Conservation (phyloP, 306 rosid genomes). For the Hippophae tibetana region DNA sequence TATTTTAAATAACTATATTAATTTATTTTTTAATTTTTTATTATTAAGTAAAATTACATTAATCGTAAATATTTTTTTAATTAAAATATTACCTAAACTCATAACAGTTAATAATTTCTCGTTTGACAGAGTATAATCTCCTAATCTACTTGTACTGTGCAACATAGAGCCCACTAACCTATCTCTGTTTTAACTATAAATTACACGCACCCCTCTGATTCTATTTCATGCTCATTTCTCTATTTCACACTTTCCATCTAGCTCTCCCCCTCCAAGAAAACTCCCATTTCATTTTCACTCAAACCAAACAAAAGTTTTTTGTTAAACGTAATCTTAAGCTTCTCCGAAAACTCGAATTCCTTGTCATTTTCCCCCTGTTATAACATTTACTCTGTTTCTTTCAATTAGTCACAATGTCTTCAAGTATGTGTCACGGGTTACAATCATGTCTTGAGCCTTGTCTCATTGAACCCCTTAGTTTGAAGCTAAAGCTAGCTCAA, state of each 20-base stretch:
- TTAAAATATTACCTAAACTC: too few species aligned
- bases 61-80: too few species aligned
- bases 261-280: background rate
- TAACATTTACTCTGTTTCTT: slow-evolving; percentile 16
- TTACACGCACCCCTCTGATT: slow-evolving; percentile 20
- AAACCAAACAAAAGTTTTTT: slow-evolving; percentile 10
- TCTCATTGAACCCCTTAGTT: slow-evolving; percentile 27
- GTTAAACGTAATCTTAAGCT: slow-evolving; percentile 1
- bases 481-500: slow-evolving; percentile 15
- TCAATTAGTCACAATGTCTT: background rate
- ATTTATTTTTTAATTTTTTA: too few species aligned
- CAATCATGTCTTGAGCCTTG: slow-evolving; percentile 11
- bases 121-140: too few species aligned
- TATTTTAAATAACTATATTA: too few species aligned
- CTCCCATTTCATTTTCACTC: slow-evolving; percentile 13
- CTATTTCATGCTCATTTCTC: too few species aligned
- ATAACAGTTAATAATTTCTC: too few species aligned
- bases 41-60: too few species aligned
- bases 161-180: background rate
- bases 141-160: too few species aligned
- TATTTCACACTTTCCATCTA: too few species aligned
- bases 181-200: slow-evolving; percentile 42
- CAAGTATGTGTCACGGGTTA: background rate
- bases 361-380: slow-evolving; percentile 4
- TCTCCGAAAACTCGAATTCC: background rate